Evolutionary conservation across 2,329 filamentous ascomycete species (phyloP).

Genomic region (Penicillium polonicum): DNA sequence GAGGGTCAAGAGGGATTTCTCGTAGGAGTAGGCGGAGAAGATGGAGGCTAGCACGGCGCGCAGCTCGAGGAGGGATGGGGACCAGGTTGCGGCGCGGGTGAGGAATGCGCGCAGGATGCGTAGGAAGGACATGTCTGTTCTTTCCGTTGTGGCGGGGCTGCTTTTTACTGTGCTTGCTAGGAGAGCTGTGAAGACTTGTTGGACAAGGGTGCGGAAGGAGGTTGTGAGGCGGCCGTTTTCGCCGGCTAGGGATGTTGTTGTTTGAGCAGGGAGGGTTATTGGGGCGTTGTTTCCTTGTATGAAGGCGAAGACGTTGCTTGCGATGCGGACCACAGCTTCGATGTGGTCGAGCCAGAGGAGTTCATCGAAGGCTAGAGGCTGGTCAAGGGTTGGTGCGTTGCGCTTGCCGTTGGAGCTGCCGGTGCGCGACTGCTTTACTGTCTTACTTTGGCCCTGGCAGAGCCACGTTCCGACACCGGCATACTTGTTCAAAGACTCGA

Average conservation of each 20-base stretch:
- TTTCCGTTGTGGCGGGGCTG: conserved; percentile 31
- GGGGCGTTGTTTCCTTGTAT: conserved; percentile 44
- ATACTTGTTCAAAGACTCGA: conserved; percentile 82
- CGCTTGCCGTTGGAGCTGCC: conserved; percentile 36
- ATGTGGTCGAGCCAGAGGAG: conserved; percentile 66
- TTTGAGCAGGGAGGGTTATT: conserved; percentile 14
- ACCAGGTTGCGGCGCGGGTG: conserved; percentile 73
- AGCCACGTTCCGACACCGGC: conserved; percentile 92
- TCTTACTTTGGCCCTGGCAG: conserved; percentile 79
- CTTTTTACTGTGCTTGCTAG: conserved; percentile 68
- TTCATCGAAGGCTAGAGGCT: conserved; percentile 61
- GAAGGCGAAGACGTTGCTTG: conserved; percentile 60
- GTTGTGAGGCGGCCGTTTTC: conserved; percentile 53
- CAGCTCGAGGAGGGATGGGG: conserved; percentile 82
- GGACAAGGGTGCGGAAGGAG: conserved; percentile 74
- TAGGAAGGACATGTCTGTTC: conserved; percentile 72
- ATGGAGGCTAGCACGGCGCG: conserved; percentile 82
- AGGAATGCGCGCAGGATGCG: conserved; percentile 87
- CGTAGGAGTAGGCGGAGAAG: conserved; percentile 93
- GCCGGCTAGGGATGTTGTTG: conserved; percentile 16
- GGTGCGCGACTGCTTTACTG: conserved; percentile 40
- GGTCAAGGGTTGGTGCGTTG: conserved; percentile 50
- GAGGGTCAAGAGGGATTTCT: conserved; percentile 81
- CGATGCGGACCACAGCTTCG: conserved; percentile 62
- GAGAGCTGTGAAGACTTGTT: conserved; percentile 85